phyloP scores from a whole-genome alignment of 306 rosid genomes.

The Acacia confusa region DNA sequence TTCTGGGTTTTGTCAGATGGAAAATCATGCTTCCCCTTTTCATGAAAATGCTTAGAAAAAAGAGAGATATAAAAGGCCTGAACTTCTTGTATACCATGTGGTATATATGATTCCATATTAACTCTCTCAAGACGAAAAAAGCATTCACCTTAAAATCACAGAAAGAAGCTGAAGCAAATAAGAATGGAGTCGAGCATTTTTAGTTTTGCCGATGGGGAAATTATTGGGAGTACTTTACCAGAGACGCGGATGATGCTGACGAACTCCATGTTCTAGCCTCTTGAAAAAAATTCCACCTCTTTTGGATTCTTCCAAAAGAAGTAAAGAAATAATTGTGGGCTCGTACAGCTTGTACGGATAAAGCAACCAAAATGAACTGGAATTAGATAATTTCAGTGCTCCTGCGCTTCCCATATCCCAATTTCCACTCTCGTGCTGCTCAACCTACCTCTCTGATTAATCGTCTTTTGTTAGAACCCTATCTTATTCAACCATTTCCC shows the following conservation, averaged over 20 bases:
- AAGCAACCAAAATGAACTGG: constrained; percentile 23
- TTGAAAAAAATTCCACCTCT: constrained; percentile 27
- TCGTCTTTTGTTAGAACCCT: constrained; percentile 6
- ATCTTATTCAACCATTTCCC: not conserved
- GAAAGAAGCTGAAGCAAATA: constrained; percentile 9
- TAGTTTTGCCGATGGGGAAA: constrained; percentile 26
- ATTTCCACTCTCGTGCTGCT: not conserved
- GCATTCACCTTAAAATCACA: not conserved
- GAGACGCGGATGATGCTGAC: constrained; percentile 21
- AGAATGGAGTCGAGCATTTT: not conserved
- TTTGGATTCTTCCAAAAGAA: constrained; percentile 49
- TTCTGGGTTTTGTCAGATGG: not conserved
- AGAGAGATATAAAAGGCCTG: not conserved
- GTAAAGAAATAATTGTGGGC: not conserved
- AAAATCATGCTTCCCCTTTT: not conserved
- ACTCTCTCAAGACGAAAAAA: constrained; percentile 9
- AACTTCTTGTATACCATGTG: not conserved
- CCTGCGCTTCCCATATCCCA: not conserved
- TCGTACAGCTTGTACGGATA: not conserved
- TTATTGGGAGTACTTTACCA: constrained; percentile 30
- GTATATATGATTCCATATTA: constrained; percentile 29
- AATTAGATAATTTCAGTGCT: constrained; percentile 18
- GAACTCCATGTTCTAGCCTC: constrained; percentile 27
- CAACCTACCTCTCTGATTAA: not conserved
- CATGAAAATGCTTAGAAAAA: not conserved